A percentile compares a stretch with the other conserved stretches of the same genome.
Evolutionary conservation across 805 yeast species (phyloP).

Genomic region (Nakazawaea ambrosiae): DNA sequence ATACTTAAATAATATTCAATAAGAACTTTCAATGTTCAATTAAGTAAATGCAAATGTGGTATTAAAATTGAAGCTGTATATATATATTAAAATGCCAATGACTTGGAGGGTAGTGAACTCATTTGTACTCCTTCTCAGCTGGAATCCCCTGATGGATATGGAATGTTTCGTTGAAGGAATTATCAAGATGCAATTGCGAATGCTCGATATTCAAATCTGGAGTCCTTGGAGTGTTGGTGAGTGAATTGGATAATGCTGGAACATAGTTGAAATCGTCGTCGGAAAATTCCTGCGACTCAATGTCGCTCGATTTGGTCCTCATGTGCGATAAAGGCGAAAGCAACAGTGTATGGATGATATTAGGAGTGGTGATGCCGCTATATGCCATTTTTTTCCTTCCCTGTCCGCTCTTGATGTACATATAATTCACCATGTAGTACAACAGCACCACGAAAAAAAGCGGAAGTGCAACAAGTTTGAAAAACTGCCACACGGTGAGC

Average conservation of each 20-base stretch:
- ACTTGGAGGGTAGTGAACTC: too few species aligned
- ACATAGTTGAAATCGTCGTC: neutral
- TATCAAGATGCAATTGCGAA: too few species aligned
- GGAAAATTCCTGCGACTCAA: neutral
- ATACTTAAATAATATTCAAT: too few species aligned
- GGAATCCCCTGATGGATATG: too few species aligned
- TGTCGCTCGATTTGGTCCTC: neutral
- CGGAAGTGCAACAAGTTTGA: neutral
- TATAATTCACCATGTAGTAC: neutral
- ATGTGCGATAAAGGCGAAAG: neutral
- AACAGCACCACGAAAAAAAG: neutral
- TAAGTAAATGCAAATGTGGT: too few species aligned
- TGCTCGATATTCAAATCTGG: too few species aligned
- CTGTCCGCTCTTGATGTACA: too few species aligned
- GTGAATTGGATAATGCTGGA: constrained; percentile 3
- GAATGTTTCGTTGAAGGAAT: too few species aligned
- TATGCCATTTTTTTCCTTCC: neutral
- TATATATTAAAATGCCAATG: too few species aligned
- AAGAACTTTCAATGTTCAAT: too few species aligned
- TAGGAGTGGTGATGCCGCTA: neutral
- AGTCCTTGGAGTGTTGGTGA: constrained; percentile 6
- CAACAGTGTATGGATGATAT: neutral
- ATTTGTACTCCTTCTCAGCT: too few species aligned
- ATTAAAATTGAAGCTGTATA: neutral
- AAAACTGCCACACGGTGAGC: neutral